Percentiles rank a stretch among this genome's conserved stretches.
phyloP scores from a whole-genome alignment of 495 filamentous ascomycete genomes.

The Bryoglossum gracile region DNA sequence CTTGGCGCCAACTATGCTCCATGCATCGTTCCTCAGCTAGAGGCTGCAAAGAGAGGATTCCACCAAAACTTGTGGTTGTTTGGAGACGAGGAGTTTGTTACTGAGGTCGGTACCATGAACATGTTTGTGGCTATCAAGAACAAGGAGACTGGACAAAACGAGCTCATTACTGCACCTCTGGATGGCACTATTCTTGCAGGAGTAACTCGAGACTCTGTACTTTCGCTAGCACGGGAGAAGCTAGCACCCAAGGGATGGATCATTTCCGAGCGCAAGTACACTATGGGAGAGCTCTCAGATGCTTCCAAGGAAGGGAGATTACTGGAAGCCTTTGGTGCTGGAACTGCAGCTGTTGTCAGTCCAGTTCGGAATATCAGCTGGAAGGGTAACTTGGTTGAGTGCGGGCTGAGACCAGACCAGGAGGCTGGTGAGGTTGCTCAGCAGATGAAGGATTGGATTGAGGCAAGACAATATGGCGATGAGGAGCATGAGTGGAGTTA shows the following conservation, averaged over 20 bases:
- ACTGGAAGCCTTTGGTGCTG: slow-evolving; percentile 86
- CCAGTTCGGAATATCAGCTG: slow-evolving; percentile 85
- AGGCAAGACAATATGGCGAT: slow-evolving; percentile 88
- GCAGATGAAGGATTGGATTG: slow-evolving; percentile 93
- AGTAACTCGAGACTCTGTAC: slow-evolving; percentile 82
- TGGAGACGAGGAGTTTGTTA: slow-evolving; percentile 86
- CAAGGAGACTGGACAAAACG: slow-evolving; percentile 78
- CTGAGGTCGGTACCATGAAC: slow-evolving; percentile 98
- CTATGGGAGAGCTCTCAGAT: slow-evolving; percentile 72
- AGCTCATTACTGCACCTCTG: slow-evolving; percentile 84
- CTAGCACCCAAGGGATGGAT: slow-evolving; percentile 81
- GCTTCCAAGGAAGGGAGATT: slow-evolving; percentile 79
- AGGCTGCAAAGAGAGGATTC: slow-evolving; percentile 83
- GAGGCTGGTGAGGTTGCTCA: slow-evolving; percentile 81
- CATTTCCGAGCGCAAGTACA: slow-evolving; percentile 80
- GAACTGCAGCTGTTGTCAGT: slow-evolving; percentile 79
- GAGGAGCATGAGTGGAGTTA: slow-evolving; percentile 81
- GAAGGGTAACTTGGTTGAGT: slow-evolving; percentile 68
- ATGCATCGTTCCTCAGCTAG: slow-evolving; percentile 85
- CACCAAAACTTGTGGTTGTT: slow-evolving; percentile 99
- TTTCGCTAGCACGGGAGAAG: slow-evolving; percentile 74
- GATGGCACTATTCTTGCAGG: slow-evolving; percentile 97
- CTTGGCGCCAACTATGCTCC: slow-evolving; percentile 97
- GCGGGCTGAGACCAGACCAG: slow-evolving; percentile 64
- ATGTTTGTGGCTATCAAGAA: slow-evolving; percentile 77